Base-by-base conservation (phyloP, 768 basidiomycete genomes). In the Phaffia tasmanica region DNA sequence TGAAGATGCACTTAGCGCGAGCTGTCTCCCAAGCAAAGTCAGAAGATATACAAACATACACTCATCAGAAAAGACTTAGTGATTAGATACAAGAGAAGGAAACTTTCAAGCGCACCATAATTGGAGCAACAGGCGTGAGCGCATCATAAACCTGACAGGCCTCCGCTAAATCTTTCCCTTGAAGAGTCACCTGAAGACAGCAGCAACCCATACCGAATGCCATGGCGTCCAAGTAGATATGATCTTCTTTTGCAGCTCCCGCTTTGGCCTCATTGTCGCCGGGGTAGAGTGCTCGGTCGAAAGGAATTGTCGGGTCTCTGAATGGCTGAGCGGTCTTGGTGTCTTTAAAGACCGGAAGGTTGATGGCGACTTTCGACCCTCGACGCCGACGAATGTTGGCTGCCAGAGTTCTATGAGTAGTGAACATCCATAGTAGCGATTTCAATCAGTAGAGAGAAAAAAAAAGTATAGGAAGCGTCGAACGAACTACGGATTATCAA, bases 151-250 rank as follows among this genome's bases (percentile, higher is more conserved):
- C 84, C 63, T 88, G 81, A 73, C 90, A 81, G 15, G 95, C 92
- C 75, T 99, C 92, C 42, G 83, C 81, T 30, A 99, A 85, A 78
- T 90, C 91, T 77, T 90, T 95, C 2, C 92, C 87, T 77, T 99
- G 95, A 79, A 98, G 97, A 18, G 95, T 99, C 69, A 98, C 81
- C 73, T 99, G 95, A 61, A 99, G 80, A 76, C 95, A 98, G 73
- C 90, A 94, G 71, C 94, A 98, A 7, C 95, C 95, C 95, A 98
- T 99, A 57, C 95, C 95, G 76, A 99, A 99, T 32, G 93, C 94
- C 95, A 98, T 98, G 11, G 95, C 93, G 76, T 99, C 95, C 80
- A 98, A 83, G 75, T 98, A 98, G 70, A 99, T 89, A 76, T 98
- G 93, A 75, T 94, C 85, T 42, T 81, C 79, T 47, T 89, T 81